phyloP scores from a whole-genome alignment of 192 early-diverging fungal species.

The Coemansia reversa region DNA sequence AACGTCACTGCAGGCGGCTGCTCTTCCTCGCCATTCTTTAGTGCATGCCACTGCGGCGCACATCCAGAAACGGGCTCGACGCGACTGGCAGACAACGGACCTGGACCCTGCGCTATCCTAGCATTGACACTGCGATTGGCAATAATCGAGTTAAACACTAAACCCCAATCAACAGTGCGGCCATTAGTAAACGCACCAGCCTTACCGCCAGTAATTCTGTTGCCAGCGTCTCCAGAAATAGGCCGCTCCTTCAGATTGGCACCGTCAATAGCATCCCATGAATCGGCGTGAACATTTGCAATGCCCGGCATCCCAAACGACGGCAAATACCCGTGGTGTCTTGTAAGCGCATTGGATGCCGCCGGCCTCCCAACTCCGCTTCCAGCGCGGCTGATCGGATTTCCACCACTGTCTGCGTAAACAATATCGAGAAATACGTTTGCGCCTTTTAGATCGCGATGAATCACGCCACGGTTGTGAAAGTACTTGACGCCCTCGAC shows the following conservation, averaged over 20 bases:
- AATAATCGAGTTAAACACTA: conserved; percentile 39
- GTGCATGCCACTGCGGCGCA: background rate
- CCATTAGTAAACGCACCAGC: background rate
- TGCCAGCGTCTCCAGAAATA: background rate
- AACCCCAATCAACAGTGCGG: conserved; percentile 48
- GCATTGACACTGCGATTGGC: conserved; percentile 19
- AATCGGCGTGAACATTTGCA: conserved; percentile 25
- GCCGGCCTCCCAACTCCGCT: conserved; percentile 32
- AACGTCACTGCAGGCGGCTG: conserved; percentile 33
- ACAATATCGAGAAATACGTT: conserved; percentile 72
- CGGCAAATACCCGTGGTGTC: background rate
- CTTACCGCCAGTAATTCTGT: background rate
- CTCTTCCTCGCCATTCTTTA: background rate
- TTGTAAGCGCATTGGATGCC: background rate
- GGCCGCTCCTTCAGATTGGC: conserved; percentile 42
- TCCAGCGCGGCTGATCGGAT: conserved; percentile 30
- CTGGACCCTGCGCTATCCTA: background rate
- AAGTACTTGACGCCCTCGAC: conserved; percentile 69
- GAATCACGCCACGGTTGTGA: conserved; percentile 59
- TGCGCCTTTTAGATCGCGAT: conserved; percentile 88
- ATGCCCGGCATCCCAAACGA: background rate
- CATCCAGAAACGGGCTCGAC: background rate
- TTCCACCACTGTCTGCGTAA: conserved; percentile 36
- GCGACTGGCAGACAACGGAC: background rate
- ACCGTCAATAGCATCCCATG: conserved; percentile 40